phyloP scores from a whole-genome alignment of 2,329 filamentous ascomycete genomes.

The Alternaria angustiovoidea region DNA sequence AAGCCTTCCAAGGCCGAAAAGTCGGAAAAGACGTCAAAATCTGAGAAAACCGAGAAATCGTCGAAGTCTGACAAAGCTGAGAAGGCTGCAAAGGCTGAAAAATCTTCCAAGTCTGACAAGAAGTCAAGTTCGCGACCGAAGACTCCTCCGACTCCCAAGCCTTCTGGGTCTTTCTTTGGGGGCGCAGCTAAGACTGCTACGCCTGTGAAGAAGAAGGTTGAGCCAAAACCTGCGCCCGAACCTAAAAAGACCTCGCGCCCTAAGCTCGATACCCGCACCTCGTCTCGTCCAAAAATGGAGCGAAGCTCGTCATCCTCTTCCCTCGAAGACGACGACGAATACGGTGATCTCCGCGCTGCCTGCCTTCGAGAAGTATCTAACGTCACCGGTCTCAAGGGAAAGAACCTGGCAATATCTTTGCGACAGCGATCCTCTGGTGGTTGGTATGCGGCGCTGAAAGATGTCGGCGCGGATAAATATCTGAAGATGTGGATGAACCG shows the following conservation, averaged over 20 bases:
- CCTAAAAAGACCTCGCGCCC: slow-evolving; percentile 10
- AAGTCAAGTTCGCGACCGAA: slow-evolving; percentile 19
- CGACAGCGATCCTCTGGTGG: slow-evolving; percentile 31
- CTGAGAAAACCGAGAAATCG: background rate
- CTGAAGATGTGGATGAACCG: slow-evolving; percentile 44
- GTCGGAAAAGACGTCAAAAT: background rate
- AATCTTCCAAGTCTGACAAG: slow-evolving; percentile 6
- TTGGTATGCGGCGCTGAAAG: slow-evolving; percentile 41
- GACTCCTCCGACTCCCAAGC: slow-evolving; percentile 12
- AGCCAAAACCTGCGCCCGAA: slow-evolving; percentile 9
- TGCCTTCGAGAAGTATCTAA: slow-evolving; percentile 24
- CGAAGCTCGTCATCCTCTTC: slow-evolving; percentile 8
- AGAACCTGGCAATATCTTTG: slow-evolving; percentile 29
- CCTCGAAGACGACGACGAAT: slow-evolving; percentile 10
- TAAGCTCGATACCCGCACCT: slow-evolving; percentile 9
- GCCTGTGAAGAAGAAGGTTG: slow-evolving; percentile 6
- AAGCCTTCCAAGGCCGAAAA: slow-evolving; percentile 8
- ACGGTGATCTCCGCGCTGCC: slow-evolving; percentile 13
- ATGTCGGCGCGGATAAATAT: slow-evolving; percentile 36
- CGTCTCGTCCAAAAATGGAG: slow-evolving; percentile 14
- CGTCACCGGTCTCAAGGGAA: slow-evolving; percentile 34
- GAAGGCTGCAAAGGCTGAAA: slow-evolving; percentile 11
- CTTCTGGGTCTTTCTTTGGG: slow-evolving; percentile 1
- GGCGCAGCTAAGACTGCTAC: slow-evolving; percentile 2
- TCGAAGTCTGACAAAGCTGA: slow-evolving; percentile 7